Conservation (phyloP, 805 yeast species). For the Cyberlindnera veronae region DNA sequence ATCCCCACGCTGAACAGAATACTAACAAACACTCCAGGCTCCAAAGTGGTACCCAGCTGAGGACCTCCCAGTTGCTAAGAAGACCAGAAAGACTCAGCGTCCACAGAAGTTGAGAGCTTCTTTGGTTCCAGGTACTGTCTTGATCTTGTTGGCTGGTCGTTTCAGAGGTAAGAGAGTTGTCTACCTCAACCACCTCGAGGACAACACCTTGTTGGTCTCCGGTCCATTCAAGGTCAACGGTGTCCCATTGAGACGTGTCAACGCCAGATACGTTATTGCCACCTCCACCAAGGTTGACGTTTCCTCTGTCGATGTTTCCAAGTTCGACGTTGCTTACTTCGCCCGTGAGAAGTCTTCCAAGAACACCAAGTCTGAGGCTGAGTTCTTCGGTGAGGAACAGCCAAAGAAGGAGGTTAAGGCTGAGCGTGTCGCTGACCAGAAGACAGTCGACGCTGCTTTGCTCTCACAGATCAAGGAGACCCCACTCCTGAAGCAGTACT, state of each 20-base stretch:
- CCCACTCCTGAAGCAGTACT: constrained; percentile 94
- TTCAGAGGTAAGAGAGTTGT: constrained; percentile 99
- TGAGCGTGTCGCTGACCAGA: constrained; percentile 96
- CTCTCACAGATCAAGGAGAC: constrained; percentile 94
- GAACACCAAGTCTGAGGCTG: constrained; percentile 85
- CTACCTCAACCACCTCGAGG: constrained; percentile 93
- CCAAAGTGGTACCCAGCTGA: constrained; percentile 95
- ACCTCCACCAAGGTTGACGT: constrained; percentile 91
- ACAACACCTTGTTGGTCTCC: constrained; percentile 93
- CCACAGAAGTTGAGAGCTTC: constrained; percentile 96
- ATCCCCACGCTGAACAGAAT: too few relatives aligned
- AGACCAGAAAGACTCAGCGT: constrained; percentile 85
- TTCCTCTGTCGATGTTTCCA: constrained; percentile 76
- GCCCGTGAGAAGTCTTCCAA: constrained; percentile 90
- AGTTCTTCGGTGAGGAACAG: constrained; percentile 77
- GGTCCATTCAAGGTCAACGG: constrained; percentile 99
- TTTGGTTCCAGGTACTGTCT: constrained; percentile 95
- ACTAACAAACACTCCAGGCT: constrained; percentile 36
- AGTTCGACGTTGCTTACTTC: constrained; percentile 92
- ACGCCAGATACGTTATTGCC: constrained; percentile 97
- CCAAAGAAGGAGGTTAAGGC: constrained; percentile 84
- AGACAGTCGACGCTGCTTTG: constrained; percentile 88
- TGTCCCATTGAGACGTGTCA: constrained; percentile 99
- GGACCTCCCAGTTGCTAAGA: constrained; percentile 83
- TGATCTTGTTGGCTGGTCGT: constrained; percentile 97